These are phyloP conservation scores for Pythium plurisporium DNA, from an alignment of 352 stramenopile genomes.

Conservation along the genomic window DNA sequence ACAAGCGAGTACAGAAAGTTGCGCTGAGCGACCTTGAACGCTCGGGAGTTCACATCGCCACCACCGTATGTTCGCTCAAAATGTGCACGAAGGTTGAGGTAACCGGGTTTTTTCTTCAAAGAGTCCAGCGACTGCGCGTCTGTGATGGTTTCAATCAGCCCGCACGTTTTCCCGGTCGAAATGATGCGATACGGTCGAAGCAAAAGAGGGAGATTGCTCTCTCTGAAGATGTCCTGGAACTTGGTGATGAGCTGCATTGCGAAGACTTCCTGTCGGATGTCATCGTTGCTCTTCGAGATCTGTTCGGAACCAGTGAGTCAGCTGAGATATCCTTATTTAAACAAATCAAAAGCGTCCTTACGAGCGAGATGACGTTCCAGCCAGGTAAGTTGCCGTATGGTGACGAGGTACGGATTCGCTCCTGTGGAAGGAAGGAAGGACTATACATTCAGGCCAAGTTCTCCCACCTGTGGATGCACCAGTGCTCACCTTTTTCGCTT, in stretches of 20 bases:
- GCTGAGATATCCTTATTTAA: too few species aligned
- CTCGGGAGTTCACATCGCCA: slow-evolving; percentile 44
- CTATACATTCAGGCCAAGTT: neutral
- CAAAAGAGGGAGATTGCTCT: slow-evolving; percentile 92
- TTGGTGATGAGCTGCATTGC: slow-evolving; percentile 95
- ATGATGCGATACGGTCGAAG: slow-evolving; percentile 39
- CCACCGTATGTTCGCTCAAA: slow-evolving; percentile 91
- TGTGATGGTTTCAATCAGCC: slow-evolving; percentile 95
- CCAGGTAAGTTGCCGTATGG: slow-evolving; percentile 80
- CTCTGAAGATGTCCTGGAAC: slow-evolving; percentile 93
- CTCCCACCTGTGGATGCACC: neutral
- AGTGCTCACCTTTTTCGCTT: slow-evolving; percentile 83
- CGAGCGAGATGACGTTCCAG: slow-evolving; percentile 91
- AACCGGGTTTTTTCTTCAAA: slow-evolving; percentile 95
- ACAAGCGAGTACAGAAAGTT: slow-evolving; percentile 88
- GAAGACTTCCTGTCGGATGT: slow-evolving; percentile 97
- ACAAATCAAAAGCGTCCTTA: slow-evolving; percentile 52
- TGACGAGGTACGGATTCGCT: slow-evolving; percentile 84
- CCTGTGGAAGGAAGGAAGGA: slow-evolving; percentile 15
- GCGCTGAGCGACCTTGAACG: slow-evolving; percentile 44
- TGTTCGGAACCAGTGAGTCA: too few species aligned
- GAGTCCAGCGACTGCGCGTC: slow-evolving; percentile 98
- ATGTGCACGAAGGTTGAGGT: slow-evolving; percentile 89
- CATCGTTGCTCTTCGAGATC: slow-evolving; percentile 99
- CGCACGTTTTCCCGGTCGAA: slow-evolving; percentile 79